Base-by-base conservation (phyloP, 1,284 basidiomycete species). In the Boletus sp. region DNA sequence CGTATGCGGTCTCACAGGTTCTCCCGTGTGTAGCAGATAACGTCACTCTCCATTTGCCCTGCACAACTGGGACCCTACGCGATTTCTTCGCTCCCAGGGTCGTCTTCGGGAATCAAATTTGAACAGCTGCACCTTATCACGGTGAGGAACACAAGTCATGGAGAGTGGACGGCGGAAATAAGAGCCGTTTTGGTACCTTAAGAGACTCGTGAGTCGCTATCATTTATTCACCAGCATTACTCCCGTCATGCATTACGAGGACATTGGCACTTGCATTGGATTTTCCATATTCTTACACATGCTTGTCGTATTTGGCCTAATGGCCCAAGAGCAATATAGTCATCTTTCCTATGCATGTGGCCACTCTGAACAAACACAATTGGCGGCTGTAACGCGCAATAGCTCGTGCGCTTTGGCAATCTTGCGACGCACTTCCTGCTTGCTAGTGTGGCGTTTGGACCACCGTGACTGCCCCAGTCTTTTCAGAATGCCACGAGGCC, bases 101-200 rank as follows among this genome's bases (percentile, higher is more conserved):
- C 37, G 9, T 36, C 46, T 10, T 42, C 43, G 22, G 61, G 54
- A 26, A 59, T 66, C 46, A 49, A 30, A n/a, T 65, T 52, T n/a
- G 49, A 56, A 8, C 52, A 65, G 7, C 33, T 66, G 20, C 57
- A 55, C 16, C 50, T 62, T 16, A 51, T 65, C 37, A 49, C 53
- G 12, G 55, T 66, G 22, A 60, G 60, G 45, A 62, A 62, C 32
- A 65, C 59, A 27, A 60, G 60, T 39, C 37, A 29, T 14, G 61
- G 57, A 29, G 63, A 62, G 41, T 64, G 60, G 60, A 47, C 52
- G 48, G 57, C 63, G 8, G 60, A 62, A 38, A 53, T 62, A 37
- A 52, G 51, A 39, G 63, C 57, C 14, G 50, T 65, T 37, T 45
- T 33, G 13, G 37, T 44, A 29, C 27, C 36, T 37, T 62, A 57